Base-by-base conservation (phyloP, 1,284 basidiomycete species). In the Inonotus obliquus region DNA sequence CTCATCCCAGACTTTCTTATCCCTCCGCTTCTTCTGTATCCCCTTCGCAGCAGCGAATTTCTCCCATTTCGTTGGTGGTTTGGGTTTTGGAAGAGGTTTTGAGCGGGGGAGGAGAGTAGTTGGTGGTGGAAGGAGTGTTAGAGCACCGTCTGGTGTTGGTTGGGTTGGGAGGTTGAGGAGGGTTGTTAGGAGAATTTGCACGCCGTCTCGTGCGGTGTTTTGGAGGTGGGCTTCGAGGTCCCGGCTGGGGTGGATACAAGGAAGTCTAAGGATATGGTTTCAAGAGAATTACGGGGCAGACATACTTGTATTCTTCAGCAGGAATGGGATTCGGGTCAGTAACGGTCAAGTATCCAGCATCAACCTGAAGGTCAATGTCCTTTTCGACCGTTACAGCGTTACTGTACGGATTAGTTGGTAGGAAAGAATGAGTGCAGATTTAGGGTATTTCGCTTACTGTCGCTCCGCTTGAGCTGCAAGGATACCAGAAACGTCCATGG, bases 1-100 rank as follows among this genome's bases (percentile, higher is more conserved):
- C 68, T 98, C 96, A 75, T 99, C 96, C 88, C 92, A 99, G 7
- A 89, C 84, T 71, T 89, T 87, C 77, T 84, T 91, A 47, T 98
- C 94, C 62, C 84, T 85, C 66, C 81, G 85, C 71, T 80, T 87
- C 69, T 95, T 85, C 68, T 86, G 84, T 70, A 99, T 99, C 35
- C 97, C 97, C 79, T 98, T 98, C 48, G 91, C 88, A 61, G 88
- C 87, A 14, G 96, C 96, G 70, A 98, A 99, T 65, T 86, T 82
- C 78, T 98, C 93, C 97, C 97, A 99, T 74, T 98, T 99, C 14
- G 96, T 98, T 54, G 84, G 84, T 3, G 91, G 89, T 76, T 96
- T 97, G 3, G 91, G 89, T 71, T 95, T 96, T 0, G 96, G 96
- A 25, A 98, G 78, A 1, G 91, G 91, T 74, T 99, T 99, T 49